phyloP scores from a whole-genome alignment of 768 basidiomycete species.

The Kwoniella sp. region DNA sequence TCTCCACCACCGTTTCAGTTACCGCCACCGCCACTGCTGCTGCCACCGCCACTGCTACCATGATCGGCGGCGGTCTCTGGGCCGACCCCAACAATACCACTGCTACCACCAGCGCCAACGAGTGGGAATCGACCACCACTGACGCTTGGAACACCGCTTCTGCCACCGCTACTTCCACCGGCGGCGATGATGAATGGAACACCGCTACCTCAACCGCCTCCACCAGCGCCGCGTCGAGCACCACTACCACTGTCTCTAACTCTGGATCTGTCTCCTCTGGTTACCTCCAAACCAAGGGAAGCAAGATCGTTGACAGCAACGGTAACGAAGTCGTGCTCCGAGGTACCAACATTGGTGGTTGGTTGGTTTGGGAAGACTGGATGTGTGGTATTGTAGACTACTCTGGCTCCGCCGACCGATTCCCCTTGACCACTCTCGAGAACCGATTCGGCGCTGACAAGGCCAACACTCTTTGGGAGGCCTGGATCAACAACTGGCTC shows the following conservation, averaged over 20 bases:
- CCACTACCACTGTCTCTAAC: conserved; percentile 23
- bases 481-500: conserved; percentile 48
- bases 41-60: conserved; percentile 25
- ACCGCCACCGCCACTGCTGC: conserved; percentile 23
- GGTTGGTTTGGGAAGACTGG: conserved; percentile 51
- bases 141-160: conserved; percentile 13
- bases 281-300: conserved; percentile 42
- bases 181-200: not conserved
- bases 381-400: conserved; percentile 52
- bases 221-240: conserved; percentile 21
- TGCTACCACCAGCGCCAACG: conserved; percentile 16
- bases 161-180: conserved; percentile 20
- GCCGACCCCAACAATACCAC: conserved; percentile 1
- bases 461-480: conserved; percentile 36
- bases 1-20: conserved; percentile 7
- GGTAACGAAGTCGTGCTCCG: conserved; percentile 45
- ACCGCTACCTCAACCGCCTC: conserved; percentile 13
- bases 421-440: conserved; percentile 42
- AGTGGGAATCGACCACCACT: conserved; percentile 14
- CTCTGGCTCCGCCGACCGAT: conserved; percentile 43
- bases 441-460: conserved; percentile 40
- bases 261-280: conserved; percentile 29
- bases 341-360: conserved; percentile 49
- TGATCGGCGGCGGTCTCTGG: not conserved
- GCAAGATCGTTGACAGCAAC: conserved; percentile 39